phyloP scores from a whole-genome alignment of 805 yeast species.

The Yarrowia porcina region DNA sequence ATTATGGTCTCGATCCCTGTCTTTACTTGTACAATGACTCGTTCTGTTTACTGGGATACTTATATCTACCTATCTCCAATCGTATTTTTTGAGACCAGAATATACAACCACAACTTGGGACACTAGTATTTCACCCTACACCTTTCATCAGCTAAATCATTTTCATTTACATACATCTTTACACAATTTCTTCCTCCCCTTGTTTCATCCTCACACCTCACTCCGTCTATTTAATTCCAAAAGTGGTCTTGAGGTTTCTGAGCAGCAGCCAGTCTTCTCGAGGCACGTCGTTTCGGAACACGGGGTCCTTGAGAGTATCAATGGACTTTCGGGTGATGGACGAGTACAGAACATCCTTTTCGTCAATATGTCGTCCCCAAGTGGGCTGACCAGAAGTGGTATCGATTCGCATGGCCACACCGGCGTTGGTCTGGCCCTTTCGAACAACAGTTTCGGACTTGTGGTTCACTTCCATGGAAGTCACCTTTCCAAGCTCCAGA shows the following conservation, averaged over 20 bases:
- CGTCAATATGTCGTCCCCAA: conserved; percentile 99
- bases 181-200: not conserved
- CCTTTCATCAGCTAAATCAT: not conserved
- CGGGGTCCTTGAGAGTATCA: conserved; percentile 97
- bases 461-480: conserved; percentile 94
- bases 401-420: conserved; percentile 98
- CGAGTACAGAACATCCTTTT: conserved; percentile 86
- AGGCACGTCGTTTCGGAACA: conserved; percentile 90
- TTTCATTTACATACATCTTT: not conserved
- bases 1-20: no score
- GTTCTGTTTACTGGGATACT: no score
- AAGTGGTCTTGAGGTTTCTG: conserved; percentile 80
- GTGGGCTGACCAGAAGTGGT: conserved; percentile 87
- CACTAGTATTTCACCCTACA: no score
- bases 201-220: not conserved
- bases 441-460: conserved; percentile 73
- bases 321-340: conserved; percentile 83
- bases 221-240: conserved; percentile 63
- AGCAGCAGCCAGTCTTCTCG: conserved; percentile 95
- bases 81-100: no score
- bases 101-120: no score
- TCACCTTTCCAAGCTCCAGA: conserved; percentile 77
- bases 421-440: conserved; percentile 94
- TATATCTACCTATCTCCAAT: no score
- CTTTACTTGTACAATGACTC: no score